These are phyloP conservation scores for Diospyros lotus DNA, from an alignment of 148 eudicot species.

Conservation along the genomic window DNA sequence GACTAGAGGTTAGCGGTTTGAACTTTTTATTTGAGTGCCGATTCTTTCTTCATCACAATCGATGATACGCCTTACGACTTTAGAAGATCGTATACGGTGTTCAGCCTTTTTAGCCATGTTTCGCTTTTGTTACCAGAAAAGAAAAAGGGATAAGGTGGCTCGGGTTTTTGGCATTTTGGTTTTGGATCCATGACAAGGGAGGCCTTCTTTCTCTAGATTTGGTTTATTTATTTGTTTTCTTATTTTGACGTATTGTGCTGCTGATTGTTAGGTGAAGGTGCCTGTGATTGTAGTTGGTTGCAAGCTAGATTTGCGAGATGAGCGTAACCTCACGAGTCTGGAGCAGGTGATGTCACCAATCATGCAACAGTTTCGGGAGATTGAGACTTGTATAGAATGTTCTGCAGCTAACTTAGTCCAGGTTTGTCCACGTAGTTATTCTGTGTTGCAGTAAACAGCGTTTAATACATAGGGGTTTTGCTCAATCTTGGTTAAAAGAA, in stretches of 20 bases:
- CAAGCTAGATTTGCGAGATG: slow-evolving; percentile 53
- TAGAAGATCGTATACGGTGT: too few relatives aligned
- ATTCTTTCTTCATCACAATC: too few relatives aligned
- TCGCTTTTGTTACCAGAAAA: too few relatives aligned
- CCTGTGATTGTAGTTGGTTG: slow-evolving; percentile 64
- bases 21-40: too few relatives aligned
- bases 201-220: not conserved
- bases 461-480: not conserved
- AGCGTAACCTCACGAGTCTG: slow-evolving; percentile 26
- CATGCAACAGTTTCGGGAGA: slow-evolving; percentile 60
- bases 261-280: slow-evolving; percentile 36
- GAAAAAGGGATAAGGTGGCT: too few relatives aligned
- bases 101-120: too few relatives aligned
- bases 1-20: slow-evolving; percentile 37
- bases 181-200: too few relatives aligned
- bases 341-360: slow-evolving; percentile 55
- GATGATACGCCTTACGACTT: too few relatives aligned
- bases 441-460: not conserved
- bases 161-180: too few relatives aligned
- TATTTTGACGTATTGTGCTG: not conserved
- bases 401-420: slow-evolving; percentile 59
- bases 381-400: slow-evolving; percentile 68
- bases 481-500: not conserved
- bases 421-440: slow-evolving; percentile 24
- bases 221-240: not conserved